phyloP scores from a whole-genome alignment of 495 filamentous ascomycete species.

The Cudoniella acicularis region DNA sequence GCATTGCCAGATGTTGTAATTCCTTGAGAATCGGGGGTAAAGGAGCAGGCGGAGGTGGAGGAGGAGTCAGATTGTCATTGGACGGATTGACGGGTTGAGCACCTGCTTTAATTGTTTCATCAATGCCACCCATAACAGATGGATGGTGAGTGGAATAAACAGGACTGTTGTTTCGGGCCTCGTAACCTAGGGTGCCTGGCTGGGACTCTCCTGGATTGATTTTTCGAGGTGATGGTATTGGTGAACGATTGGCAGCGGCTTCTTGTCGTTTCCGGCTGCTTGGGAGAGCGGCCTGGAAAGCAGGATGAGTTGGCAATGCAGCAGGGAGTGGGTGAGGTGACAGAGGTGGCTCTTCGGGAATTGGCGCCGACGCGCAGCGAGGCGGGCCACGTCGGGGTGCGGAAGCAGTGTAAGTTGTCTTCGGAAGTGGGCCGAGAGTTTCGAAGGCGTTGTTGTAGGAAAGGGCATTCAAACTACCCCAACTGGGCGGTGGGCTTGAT shows the following conservation, averaged over 20 bases:
- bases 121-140: conserved; percentile 49
- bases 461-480: conserved; percentile 25
- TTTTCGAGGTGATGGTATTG: conserved; percentile 32
- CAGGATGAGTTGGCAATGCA: conserved; percentile 52
- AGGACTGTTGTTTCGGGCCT: conserved; percentile 19
- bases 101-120: conserved; percentile 57
- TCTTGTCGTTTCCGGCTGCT: conserved; percentile 33
- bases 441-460: conserved; percentile 29
- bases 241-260: conserved; percentile 2
- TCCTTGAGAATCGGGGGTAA: conserved; percentile 69
- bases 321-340: conserved; percentile 36
- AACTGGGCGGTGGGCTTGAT: conserved; percentile 27
- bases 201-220: conserved; percentile 35
- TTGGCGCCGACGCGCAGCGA: conserved; percentile 71
- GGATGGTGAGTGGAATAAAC: conserved; percentile 15
- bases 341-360: conserved; percentile 51
- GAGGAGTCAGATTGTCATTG: conserved; percentile 43
- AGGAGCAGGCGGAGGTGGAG: conserved; percentile 45
- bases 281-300: conserved; percentile 51
- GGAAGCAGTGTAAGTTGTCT: conserved; percentile 59
- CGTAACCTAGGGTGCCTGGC: conserved; percentile 27
- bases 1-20: conserved; percentile 74
- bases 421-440: conserved; percentile 42
- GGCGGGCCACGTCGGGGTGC: conserved; percentile 56
- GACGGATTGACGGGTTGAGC: conserved; percentile 26